Evolutionary conservation across 2,329 filamentous ascomycete species (phyloP).

Genomic region (Hymenoscyphus repandus): DNA sequence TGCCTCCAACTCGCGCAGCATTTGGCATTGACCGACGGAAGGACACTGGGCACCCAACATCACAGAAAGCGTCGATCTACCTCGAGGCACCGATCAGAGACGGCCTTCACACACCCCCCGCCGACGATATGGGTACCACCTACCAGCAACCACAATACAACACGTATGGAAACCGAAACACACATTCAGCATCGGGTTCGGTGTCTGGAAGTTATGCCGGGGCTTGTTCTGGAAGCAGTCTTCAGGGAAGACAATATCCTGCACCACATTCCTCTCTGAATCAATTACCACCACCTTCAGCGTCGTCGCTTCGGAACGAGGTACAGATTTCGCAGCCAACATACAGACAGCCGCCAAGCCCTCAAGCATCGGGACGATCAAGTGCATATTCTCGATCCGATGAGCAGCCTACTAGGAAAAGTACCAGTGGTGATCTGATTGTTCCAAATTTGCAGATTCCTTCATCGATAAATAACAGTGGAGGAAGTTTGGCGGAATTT

Average conservation of each 20-base stretch:
- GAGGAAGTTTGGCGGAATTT: slow-evolving; percentile 75
- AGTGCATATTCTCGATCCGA: slow-evolving; percentile 16
- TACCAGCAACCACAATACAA: slow-evolving; percentile 43
- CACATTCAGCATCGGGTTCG: slow-evolving; percentile 18
- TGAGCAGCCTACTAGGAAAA: slow-evolving; percentile 18
- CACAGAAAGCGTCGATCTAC: slow-evolving; percentile 19
- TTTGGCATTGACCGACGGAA: slow-evolving; percentile 22
- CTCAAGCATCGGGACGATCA: slow-evolving; percentile 15
- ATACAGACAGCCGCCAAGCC: slow-evolving; percentile 19
- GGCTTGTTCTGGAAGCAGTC: not conserved
- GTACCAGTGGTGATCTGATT: slow-evolving; percentile 22
- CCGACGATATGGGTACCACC: slow-evolving; percentile 47
- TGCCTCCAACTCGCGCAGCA: slow-evolving; percentile 16
- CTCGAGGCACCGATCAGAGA: slow-evolving; percentile 25
- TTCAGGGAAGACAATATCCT: slow-evolving; percentile 7
- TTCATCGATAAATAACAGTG: slow-evolving; percentile 66
- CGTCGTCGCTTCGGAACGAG: slow-evolving; percentile 26
- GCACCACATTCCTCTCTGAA: slow-evolving; percentile 16
- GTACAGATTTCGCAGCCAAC: slow-evolving; percentile 11
- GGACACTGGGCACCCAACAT: slow-evolving; percentile 12
- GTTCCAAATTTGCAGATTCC: slow-evolving; percentile 58
- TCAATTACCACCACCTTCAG: slow-evolving; percentile 13
- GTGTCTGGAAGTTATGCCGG: slow-evolving; percentile 11
- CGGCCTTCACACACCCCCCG: slow-evolving; percentile 46
- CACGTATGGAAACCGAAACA: slow-evolving; percentile 39